Evolutionary conservation across 225 moss, liverwort and hornwort species (phyloP), one percentile per base, ranked within the genome.

Genomic region (Marchantia polymorpha): DNA sequence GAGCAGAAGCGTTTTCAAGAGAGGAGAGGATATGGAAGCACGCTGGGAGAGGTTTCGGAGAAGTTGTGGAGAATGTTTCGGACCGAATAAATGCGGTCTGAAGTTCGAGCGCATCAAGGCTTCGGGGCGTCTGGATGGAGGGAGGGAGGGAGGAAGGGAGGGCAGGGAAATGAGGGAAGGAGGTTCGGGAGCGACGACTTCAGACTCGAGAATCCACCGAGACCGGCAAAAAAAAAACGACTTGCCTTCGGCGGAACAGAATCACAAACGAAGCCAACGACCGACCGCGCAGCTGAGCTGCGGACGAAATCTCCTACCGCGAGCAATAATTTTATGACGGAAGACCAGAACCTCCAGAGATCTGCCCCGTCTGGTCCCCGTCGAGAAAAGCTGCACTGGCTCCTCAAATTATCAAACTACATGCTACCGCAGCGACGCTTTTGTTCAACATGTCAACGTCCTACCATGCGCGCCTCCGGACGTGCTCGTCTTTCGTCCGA

Each of bases 161-260:
- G 39, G 39, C n/a, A n/a, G n/a, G n/a, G n/a, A n/a, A n/a, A n/a
- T n/a, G n/a, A n/a, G n/a, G n/a, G 25, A 64, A 29, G 7, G 29
- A 65, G 12, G 27, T 10, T 26, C 65, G 65, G 29, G 27, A 12
- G 65, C 65, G 29, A 27, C 29, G 19, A 29, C 29, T 26, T 65
- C n/a, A 27, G 65, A 27, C 26, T 65, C 10, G 15, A 65, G 65
- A 26, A 61, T 65, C 27, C 13, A 65, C 13, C 65, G 12, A 60
- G n/a, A 61, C 61, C 61, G 9, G 59, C 17, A 17, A 7, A 12
- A 59, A n/a, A 19, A 16, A 61, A 23, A 61, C 39, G 61, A 61
- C 22, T 61, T 61, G 61, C 61, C 61, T 61, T 61, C n/a, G 61
- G 61, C 60, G 61, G 61, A 22, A 61, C 61, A 61, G 61, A 17